Evolutionary conservation across 805 yeast genomes (phyloP), one percentile per base, ranked within the genome.

Genomic region (Cyberlindnera mississippiensis): DNA sequence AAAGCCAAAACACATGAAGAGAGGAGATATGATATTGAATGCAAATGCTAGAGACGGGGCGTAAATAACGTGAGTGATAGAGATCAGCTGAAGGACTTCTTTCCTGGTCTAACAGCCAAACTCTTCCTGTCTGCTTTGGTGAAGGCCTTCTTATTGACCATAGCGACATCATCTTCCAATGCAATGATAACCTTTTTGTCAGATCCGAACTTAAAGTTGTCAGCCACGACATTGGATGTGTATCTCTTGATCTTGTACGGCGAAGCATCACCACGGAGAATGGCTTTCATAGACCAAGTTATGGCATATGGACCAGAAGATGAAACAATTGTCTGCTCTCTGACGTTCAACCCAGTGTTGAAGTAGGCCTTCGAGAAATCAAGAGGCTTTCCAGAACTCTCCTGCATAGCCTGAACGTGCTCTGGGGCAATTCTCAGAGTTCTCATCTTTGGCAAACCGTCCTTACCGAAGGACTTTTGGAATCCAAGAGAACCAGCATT

Each of bases 301-400:
- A 89, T 74, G 18, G 88, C 83, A 61, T 78, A 89, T 15, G 90
- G 91, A 2, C 96, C 96, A 2, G 82, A 70, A 4, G 91, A 79
- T 1, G 95, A 74, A 18, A 87, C 79, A 38, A 89, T 84, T 2
- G 82, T 71, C 15, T 84, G 79, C 56, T 83, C 93, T 46, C 75
- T 76, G 19, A 76, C 59, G 37, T 73, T 71, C n/a, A 76, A 41
- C 32, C 88, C 88, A 19, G 82, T 71, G 60, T 89, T 85, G 71
- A 89, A 89, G 51, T 75, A 74, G 5, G 95, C 96, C 43, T 72
- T 72, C 4, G 93, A 78, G 61, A 87, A 88, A 17, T 64, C 55
- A 13, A 85, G 61, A 2, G 76, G 71, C 40, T 64, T 62, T 35
- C 68, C 68, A 2, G 78, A 70, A 36, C 72, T 72, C 12, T 65